Evolutionary conservation across 106 monocot genomes (phyloP).

Genomic region (Iris macrosiphon): DNA sequence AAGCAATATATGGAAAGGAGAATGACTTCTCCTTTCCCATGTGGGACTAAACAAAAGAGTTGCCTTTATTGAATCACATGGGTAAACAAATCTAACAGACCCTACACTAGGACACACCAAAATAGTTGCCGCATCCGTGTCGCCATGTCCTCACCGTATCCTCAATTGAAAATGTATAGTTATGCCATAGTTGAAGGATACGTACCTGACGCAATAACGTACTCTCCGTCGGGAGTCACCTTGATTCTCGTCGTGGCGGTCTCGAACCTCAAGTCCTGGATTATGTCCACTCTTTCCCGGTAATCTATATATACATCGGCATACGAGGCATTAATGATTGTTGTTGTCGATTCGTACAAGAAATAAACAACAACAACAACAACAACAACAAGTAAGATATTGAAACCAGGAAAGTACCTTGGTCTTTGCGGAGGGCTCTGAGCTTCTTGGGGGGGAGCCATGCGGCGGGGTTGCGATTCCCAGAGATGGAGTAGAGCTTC

Average conservation of each 20-base stretch:
- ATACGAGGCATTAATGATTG: not conserved
- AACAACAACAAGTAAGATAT: not conserved
- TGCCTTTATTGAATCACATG: no score
- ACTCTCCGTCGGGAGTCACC: conserved; percentile 85
- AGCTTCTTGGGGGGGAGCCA: conserved; percentile 69
- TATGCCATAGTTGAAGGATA: no score
- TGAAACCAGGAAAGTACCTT: conserved; percentile 18
- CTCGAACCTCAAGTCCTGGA: conserved; percentile 94
- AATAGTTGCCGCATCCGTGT: no score
- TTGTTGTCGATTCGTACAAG: not conserved
- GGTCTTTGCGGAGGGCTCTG: conserved; percentile 67
- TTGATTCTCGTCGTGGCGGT: conserved; percentile 79
- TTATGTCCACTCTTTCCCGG: conserved; percentile 66
- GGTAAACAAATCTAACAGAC: no score
- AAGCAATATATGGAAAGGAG: no score
- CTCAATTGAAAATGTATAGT: no score
- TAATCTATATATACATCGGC: conserved; percentile 23
- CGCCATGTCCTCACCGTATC: no score
- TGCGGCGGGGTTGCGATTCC: conserved; percentile 46
- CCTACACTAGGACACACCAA: no score
- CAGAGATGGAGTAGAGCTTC: conserved; percentile 58
- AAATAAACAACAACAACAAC: not conserved
- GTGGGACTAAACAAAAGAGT: no score
- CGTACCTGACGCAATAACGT: conserved; percentile 85
- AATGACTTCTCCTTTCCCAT: no score